Percentiles rank a stretch among this genome's conserved stretches.
phyloP scores from a whole-genome alignment of 2,329 filamentous ascomycete genomes.

The Ceratocystis cubensis region DNA sequence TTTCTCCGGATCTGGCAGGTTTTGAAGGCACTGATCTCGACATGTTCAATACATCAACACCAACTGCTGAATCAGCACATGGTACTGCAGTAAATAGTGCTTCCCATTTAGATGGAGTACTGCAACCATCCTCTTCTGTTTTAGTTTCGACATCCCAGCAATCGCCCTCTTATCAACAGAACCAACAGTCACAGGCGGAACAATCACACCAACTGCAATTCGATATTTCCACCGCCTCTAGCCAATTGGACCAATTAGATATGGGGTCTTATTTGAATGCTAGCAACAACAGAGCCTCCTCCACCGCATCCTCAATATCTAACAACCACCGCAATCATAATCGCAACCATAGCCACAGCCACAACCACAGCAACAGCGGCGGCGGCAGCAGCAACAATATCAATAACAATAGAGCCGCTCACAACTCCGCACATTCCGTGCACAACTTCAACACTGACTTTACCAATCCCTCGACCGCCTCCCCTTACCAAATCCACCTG shows the following conservation, averaged over 20 bases:
- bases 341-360: background rate
- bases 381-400: background rate
- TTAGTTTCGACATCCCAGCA: constrained; percentile 5
- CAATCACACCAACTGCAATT: constrained; percentile 4
- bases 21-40: constrained; percentile 7
- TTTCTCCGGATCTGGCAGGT: constrained; percentile 8
- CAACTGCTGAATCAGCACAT: background rate
- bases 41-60: background rate
- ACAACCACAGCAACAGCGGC: background rate
- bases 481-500: constrained; percentile 5
- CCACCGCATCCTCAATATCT: background rate
- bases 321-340: background rate
- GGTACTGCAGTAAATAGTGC: background rate
- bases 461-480: constrained; percentile 1
- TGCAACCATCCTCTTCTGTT: constrained; percentile 1
- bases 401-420: background rate
- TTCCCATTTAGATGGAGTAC: background rate
- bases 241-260: constrained; percentile 1
- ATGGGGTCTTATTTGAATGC: constrained; percentile 1
- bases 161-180: background rate
- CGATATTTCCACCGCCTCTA: constrained; percentile 1
- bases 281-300: background rate
- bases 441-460: constrained; percentile 4
- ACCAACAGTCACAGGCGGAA: background rate
- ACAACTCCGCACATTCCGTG: background rate